Base-by-base conservation (phyloP, 1,284 basidiomycete species). In the Mycena sp. region DNA sequence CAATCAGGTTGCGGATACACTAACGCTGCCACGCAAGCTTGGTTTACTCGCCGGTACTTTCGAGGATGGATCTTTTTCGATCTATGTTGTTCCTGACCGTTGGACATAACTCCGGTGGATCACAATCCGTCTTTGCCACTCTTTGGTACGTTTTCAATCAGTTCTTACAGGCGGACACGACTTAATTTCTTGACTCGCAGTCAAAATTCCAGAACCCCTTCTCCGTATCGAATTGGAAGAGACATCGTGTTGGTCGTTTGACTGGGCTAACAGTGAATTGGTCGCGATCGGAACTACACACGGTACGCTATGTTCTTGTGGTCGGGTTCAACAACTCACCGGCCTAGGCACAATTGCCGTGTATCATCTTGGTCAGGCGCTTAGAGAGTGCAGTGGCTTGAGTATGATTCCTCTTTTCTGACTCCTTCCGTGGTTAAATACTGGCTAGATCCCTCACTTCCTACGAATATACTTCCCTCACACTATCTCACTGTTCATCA, bases 201-300 rank as follows among this genome's bases (percentile, higher is more conserved):
- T 93, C 9, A 81, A 78, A 65, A 71, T 91, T 61, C 72, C 85
- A 0, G 78, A 88, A 43, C 92, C 94, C 0, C 71, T 91, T 4
- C 58, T 95, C 4, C 83, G 86, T 6, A 83, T 96, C 6, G 86
- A 91, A 67, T 75, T 94, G 2, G 87, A 90, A 61, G 91, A 93
- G 59, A 85, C 91, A 0, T 80, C 83, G 16, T 90, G 87, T 67
- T 92, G 86, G 83, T 85, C 86, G 32, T 80, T 96, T 41, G 94
- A 96, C 70, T 97, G 94, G 94, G 90, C 89, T 2, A 94, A 94
- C 67, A 93, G 92, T 62, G 88, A 91, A 61, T 71, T 90, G 4
- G 73, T 98, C 3, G 93, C 90, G 2, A 85, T 91, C 6, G 94
- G 94, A 0, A 89, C 90, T 30, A 90, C 92, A 2, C 92, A 93